Evolutionary conservation across 176 grass and related monocot species (phyloP).

Genomic region (Chrysopogon serrulatus): DNA sequence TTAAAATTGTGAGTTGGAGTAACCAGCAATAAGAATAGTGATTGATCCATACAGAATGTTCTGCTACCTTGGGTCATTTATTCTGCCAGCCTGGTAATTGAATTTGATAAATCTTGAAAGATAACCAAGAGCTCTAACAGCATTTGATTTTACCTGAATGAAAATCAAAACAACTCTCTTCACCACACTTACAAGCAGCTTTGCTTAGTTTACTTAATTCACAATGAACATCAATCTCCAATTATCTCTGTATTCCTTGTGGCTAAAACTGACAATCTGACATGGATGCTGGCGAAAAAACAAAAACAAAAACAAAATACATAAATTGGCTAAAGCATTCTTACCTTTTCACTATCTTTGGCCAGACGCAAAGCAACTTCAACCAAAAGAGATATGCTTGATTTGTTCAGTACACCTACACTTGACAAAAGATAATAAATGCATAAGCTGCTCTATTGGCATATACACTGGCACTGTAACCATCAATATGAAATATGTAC

Average conservation of each 20-base stretch:
- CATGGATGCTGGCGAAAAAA: neutral
- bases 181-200: neutral
- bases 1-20: slow-evolving; percentile 12
- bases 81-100: slow-evolving; percentile 27
- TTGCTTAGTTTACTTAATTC: neutral
- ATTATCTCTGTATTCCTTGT: neutral
- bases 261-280: neutral
- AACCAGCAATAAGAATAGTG: slow-evolving; percentile 2
- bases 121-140: slow-evolving; percentile 93
- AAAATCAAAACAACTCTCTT: slow-evolving; percentile 23
- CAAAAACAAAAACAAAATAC: slow-evolving; percentile 7
- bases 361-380: slow-evolving; percentile 81
- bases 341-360: slow-evolving; percentile 94
- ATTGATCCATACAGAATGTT: slow-evolving; percentile 9
- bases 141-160: slow-evolving; percentile 91
- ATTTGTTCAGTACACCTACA: slow-evolving; percentile 51
- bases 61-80: slow-evolving; percentile 55
- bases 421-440: slow-evolving; percentile 9
- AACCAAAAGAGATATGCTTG: slow-evolving; percentile 55
- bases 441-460: neutral
- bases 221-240: slow-evolving; percentile 2
- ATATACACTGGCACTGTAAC: neutral
- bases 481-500: slow-evolving; percentile 32
- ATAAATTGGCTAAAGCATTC: slow-evolving; percentile 3
- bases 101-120: slow-evolving; percentile 98